Evolutionary conservation across 352 stramenopile genomes (phyloP), one percentile per base, ranked within the genome.

Genomic region (Pythium utonaiense): DNA sequence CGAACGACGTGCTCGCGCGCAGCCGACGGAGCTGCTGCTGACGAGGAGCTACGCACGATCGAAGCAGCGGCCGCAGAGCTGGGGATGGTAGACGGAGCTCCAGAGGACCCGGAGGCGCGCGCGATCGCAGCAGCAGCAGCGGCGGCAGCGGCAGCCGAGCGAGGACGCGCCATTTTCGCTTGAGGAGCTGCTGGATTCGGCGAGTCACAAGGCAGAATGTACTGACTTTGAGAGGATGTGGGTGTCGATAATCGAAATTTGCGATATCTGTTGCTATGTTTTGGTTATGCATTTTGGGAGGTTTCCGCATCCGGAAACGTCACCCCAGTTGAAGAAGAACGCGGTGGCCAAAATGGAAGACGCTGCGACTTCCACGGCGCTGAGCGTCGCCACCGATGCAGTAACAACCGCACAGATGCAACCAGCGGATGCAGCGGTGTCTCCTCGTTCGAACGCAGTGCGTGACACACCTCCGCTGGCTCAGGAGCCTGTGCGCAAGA

Each of bases 1-100:
- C 83, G 83, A 52, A 90, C 57, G 30, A 70, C 56, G 45, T 70
- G 57, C 14, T 64, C 53, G n/a, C 21, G 30, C 50, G 50, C 19
- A 19, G 22, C 5, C 6, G 45, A 33, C 13, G 45, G 24, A 36
- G 25, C 28, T 34, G 45, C 40, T 6, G 40, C 24, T 21, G 40
- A 28, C n/a, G n/a, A n/a, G n/a, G n/a, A n/a, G n/a, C n/a, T n/a
- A n/a, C n/a, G n/a, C n/a, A n/a, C n/a, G n/a, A n/a, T n/a, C n/a
- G n/a, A n/a, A n/a, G n/a, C n/a, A n/a, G n/a, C n/a, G n/a, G n/a
- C n/a, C n/a, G n/a, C n/a, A 24, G 42, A 50, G 42, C 21, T 50
- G 33, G n/a, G 25, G 6, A 7, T 12, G 6, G 19, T 6, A 25
- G 44, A 38, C 1, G 56, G 44, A 4, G 10, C 21, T 2, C 22